These are phyloP conservation scores for Phanerochaete sordida DNA, from an alignment of 768 basidiomycete genomes.

Conservation along the genomic window DNA sequence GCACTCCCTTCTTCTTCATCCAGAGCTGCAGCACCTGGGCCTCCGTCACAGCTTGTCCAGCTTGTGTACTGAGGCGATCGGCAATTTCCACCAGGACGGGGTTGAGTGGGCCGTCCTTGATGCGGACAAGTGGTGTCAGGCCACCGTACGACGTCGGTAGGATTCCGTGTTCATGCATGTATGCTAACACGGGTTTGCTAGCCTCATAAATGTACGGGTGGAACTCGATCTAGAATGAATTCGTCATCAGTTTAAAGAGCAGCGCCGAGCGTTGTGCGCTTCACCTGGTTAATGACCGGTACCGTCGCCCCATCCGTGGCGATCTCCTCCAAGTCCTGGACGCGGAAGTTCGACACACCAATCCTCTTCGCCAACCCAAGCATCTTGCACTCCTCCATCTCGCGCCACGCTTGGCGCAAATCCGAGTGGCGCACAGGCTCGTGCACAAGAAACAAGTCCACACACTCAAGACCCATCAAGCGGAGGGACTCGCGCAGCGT, in stretches of 20 bases:
- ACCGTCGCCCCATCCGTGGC: conserved; percentile 37
- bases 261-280: not conserved
- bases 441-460: conserved; percentile 48
- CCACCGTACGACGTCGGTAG: conserved; percentile 38
- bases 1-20: conserved; percentile 28
- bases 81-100: conserved; percentile 32
- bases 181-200: conserved; percentile 31
- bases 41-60: conserved; percentile 20
- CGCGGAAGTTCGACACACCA: conserved; percentile 54
- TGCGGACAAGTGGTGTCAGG: conserved; percentile 35
- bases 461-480: conserved; percentile 35
- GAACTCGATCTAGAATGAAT: conserved; percentile 40
- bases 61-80: conserved; percentile 17
- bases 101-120: conserved; percentile 36
- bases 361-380: conserved; percentile 38
- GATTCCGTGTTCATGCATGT: conserved; percentile 34
- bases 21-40: conserved; percentile 30
- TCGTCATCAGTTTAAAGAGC: too few species aligned
- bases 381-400: conserved; percentile 39
- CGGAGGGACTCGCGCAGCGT: conserved; percentile 37
- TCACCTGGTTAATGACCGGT: conserved; percentile 54
- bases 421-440: conserved; percentile 21
- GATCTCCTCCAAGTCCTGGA: conserved; percentile 40
- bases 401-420: conserved; percentile 38
- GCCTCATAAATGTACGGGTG: conserved; percentile 51